These are phyloP conservation scores for Delonix regia DNA, from an alignment of 306 rosid species.

Conservation along the genomic window DNA sequence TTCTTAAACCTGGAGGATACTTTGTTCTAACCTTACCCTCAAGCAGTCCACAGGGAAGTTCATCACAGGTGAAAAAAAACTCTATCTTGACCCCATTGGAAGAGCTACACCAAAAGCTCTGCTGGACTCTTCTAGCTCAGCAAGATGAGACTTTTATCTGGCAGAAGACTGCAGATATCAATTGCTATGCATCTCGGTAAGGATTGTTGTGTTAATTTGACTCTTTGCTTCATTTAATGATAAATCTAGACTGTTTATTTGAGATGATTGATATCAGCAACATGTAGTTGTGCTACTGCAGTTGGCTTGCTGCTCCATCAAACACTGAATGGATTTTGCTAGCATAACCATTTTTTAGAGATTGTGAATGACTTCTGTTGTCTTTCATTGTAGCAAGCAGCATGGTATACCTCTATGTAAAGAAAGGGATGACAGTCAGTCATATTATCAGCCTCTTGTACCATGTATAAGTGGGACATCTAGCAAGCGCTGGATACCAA, in stretches of 20 bases:
- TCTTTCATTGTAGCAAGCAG: slow-evolving; percentile 62
- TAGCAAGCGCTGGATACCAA: slow-evolving; percentile 86
- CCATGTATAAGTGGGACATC: slow-evolving; percentile 85
- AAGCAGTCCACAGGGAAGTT: slow-evolving; percentile 65
- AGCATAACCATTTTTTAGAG: slow-evolving; percentile 2
- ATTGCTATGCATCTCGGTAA: slow-evolving; percentile 84
- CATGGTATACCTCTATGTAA: slow-evolving; percentile 69
- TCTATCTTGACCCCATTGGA: slow-evolving; percentile 64
- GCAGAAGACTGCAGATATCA: slow-evolving; percentile 82
- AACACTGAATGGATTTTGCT: slow-evolving; percentile 22
- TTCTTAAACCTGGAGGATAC: slow-evolving; percentile 98
- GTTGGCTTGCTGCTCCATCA: slow-evolving; percentile 39
- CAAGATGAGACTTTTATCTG: slow-evolving; percentile 89
- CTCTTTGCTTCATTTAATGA: slow-evolving; percentile 3
- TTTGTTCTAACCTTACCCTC: slow-evolving; percentile 88
- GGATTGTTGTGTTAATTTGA: slow-evolving; percentile 35
- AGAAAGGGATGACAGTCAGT: slow-evolving; percentile 56
- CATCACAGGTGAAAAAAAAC: slow-evolving; percentile 56
- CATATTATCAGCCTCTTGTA: slow-evolving; percentile 79
- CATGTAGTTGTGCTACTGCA: slow-evolving; percentile 34
- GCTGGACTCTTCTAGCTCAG: slow-evolving; percentile 95
- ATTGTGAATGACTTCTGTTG: slow-evolving; percentile 28
- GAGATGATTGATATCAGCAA: slow-evolving; percentile 12
- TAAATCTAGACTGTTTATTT: slow-evolving; percentile 29
- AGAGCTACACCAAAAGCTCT: slow-evolving; percentile 69